Evolutionary conservation across 305 asterid species (phyloP).

Genomic region (Ilex paraguariensis): DNA sequence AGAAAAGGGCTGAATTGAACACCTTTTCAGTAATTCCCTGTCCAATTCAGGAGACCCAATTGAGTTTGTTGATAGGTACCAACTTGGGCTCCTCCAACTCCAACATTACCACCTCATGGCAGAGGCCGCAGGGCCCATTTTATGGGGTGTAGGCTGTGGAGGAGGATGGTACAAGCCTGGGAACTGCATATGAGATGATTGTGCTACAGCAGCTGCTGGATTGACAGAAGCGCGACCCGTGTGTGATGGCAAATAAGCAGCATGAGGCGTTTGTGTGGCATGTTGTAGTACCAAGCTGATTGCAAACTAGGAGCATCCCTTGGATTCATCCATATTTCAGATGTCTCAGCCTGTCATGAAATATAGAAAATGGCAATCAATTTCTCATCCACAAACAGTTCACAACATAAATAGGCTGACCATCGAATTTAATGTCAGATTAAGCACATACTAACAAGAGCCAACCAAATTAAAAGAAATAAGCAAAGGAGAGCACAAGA

Average conservation of each 20-base stretch:
- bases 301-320: conserved; percentile 73
- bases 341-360: conserved; percentile 72
- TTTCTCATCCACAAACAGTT: no score
- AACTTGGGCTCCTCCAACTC: conserved; percentile 80
- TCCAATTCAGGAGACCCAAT: conserved; percentile 85
- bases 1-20: conserved; percentile 16
- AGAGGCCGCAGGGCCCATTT: conserved; percentile 71
- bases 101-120: conserved; percentile 69
- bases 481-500: no score
- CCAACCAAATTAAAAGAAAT: no score
- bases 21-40: conserved; percentile 65
- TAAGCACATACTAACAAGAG: no score
- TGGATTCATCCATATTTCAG: conserved; percentile 91
- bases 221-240: conserved; percentile 73
- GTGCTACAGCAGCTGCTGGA: conserved; percentile 61
- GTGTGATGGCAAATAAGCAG: conserved; percentile 80
- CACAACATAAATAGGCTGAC: no score
- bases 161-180: conserved; percentile 80
- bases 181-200: conserved; percentile 92
- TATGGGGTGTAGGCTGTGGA: conserved; percentile 74
- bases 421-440: no score
- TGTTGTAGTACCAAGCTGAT: conserved; percentile 76
- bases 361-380: background rate
- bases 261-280: conserved; percentile 84
- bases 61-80: conserved; percentile 95